Percentiles rank a stretch among this genome's conserved stretches.
Evolutionary conservation across 1,284 basidiomycete species (phyloP).

Genomic region (Leccinum fuscescens): DNA sequence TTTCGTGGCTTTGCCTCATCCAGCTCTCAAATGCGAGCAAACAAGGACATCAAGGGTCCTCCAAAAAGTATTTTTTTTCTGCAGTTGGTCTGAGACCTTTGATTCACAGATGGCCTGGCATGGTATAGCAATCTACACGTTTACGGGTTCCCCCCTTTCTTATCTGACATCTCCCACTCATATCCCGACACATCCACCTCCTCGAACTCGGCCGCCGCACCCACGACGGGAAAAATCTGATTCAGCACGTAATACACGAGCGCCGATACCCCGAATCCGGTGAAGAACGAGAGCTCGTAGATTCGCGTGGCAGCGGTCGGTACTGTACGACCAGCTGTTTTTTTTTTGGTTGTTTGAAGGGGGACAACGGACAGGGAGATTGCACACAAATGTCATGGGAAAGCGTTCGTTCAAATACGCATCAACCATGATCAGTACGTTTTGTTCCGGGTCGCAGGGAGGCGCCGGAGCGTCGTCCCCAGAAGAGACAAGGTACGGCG

Average conservation of each 20-base stretch:
- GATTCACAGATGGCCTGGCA: background rate
- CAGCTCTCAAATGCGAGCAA: too few relatives aligned
- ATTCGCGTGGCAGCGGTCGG: conserved; percentile 65
- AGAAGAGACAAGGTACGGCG: background rate
- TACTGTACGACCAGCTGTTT: conserved; percentile 54
- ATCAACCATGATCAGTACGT: background rate
- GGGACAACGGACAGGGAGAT: background rate
- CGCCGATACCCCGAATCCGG: conserved; percentile 70
- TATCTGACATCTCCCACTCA: conserved; percentile 5
- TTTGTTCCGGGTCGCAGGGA: background rate
- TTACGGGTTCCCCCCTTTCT: background rate
- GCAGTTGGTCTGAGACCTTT: background rate
- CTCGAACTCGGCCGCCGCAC: conserved; percentile 48
- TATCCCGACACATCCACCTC: conserved; percentile 59
- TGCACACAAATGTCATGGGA: background rate
- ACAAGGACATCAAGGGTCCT: background rate
- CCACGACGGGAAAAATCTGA: conserved; percentile 56
- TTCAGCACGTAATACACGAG: conserved; percentile 64
- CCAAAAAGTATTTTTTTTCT: background rate
- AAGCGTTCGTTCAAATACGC: background rate
- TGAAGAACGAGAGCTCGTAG: conserved; percentile 77
- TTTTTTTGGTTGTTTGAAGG: background rate
- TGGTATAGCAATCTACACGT: background rate
- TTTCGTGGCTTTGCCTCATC: too few relatives aligned
- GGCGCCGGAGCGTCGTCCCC: background rate